These are phyloP conservation scores for Auxenochlorella pyrenoidosa DNA, from an alignment of 139 green algal species.

Conservation along the genomic window DNA sequence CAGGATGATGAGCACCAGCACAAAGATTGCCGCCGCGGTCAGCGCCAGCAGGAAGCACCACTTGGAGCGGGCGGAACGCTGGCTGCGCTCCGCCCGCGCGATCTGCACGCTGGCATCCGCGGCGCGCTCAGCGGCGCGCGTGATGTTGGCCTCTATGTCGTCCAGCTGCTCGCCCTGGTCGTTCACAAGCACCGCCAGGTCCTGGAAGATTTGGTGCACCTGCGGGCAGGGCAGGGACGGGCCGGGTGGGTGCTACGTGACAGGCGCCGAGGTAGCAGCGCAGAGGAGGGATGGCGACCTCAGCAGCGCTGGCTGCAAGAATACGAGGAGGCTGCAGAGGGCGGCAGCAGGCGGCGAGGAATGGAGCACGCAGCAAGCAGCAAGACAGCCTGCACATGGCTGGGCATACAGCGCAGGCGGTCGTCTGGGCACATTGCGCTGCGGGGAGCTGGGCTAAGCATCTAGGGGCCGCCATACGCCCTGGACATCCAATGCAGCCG, in stretches of 20 bases:
- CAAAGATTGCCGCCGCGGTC: constrained; percentile 40
- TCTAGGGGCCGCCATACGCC: neutral
- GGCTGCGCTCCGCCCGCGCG: constrained; percentile 56
- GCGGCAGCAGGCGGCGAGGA: too few relatives aligned
- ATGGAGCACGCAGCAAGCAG: neutral
- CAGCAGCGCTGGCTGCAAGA: too few relatives aligned
- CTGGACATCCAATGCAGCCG: too few relatives aligned
- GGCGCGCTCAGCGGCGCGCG: constrained; percentile 49
- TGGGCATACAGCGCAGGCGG: neutral
- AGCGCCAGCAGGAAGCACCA: constrained; percentile 62
- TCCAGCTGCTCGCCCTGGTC: constrained; percentile 83
- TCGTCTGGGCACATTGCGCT: neutral
- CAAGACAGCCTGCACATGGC: neutral
- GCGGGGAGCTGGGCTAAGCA: neutral
- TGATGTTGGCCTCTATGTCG: constrained; percentile 77
- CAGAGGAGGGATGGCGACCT: too few relatives aligned
- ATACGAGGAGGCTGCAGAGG: too few relatives aligned
- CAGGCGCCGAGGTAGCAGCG: too few relatives aligned
- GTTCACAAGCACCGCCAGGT: constrained; percentile 88
- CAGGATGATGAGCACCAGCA: constrained; percentile 63
- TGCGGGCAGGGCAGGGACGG: neutral
- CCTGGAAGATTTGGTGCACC: constrained; percentile 53
- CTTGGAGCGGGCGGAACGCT: constrained; percentile 54
- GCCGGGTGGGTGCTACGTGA: too few relatives aligned
- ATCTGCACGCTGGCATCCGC: constrained; percentile 59